Evolutionary conservation across 257 asterid genomes (phyloP).

Genomic region (Misopates orontium): DNA sequence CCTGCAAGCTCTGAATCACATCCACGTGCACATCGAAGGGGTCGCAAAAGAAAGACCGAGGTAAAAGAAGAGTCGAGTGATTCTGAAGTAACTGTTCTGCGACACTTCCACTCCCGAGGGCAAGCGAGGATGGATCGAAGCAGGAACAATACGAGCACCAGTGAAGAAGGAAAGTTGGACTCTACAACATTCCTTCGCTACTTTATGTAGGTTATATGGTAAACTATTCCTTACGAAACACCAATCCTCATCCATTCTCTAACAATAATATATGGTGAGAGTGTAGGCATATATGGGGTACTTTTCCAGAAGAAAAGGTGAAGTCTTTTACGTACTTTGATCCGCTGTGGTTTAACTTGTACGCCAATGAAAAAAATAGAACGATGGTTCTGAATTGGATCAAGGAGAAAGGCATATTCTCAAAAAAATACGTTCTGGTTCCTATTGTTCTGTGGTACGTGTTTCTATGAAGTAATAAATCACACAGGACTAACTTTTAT

Average conservation of each 20-base stretch:
- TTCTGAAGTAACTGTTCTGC: conserved; percentile 28
- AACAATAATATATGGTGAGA: background rate
- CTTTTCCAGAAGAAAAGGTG: conserved; percentile 49
- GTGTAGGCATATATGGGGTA: conserved; percentile 54
- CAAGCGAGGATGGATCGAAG: conserved; percentile 34
- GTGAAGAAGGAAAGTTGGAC: conserved; percentile 45
- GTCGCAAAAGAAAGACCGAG: conserved; percentile 30
- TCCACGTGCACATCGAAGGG: conserved; percentile 13
- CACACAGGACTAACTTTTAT: conserved; percentile 1
- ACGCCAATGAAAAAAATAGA: conserved; percentile 25
- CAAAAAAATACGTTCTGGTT: conserved; percentile 58
- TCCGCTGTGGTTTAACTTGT: conserved; percentile 53
- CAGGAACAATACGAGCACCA: conserved; percentile 16
- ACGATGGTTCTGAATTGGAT: conserved; percentile 56
- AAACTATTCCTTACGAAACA: background rate
- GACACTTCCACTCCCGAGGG: conserved; percentile 32
- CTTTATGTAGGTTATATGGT: conserved; percentile 41
- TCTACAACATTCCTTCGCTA: conserved; percentile 38
- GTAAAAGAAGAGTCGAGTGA: conserved; percentile 24
- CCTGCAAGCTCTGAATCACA: conserved; percentile 20
- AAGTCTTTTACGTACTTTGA: conserved; percentile 43
- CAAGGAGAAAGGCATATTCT: conserved; percentile 44
- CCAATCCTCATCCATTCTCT: background rate
- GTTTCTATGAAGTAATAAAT: conserved; percentile 15
- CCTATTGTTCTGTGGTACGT: conserved; percentile 72